Evolutionary conservation across 225 moss, liverwort and hornwort genomes (phyloP).

Genomic region (Bryum argenteum): DNA sequence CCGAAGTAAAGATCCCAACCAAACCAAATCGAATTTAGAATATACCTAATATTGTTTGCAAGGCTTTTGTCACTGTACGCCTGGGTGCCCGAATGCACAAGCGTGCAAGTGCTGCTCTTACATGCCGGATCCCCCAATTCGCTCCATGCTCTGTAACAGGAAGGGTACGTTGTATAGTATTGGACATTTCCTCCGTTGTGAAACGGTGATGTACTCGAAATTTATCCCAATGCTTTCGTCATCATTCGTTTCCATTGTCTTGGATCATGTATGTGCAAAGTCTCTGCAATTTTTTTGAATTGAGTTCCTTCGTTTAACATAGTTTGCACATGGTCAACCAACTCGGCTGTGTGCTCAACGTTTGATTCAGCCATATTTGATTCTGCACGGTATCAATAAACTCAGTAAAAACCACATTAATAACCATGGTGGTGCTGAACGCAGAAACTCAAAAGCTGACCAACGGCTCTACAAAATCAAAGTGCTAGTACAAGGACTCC

Average conservation of each 20-base stretch:
- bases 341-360: background rate
- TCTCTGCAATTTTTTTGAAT: background rate
- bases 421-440: too few relatives aligned
- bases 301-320: background rate
- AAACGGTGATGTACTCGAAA: background rate
- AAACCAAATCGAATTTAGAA: background rate
- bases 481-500: too few relatives aligned
- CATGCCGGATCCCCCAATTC: background rate
- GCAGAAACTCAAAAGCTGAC: too few relatives aligned
- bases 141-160: background rate
- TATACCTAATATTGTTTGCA: background rate
- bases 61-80: background rate
- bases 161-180: slow-evolving; percentile 2
- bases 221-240: background rate
- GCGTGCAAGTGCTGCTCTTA: background rate
- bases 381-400: too few relatives aligned
- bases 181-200: background rate
- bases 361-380: too few relatives aligned
- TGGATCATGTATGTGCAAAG: slow-evolving; percentile 6
- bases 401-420: too few relatives aligned
- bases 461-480: too few relatives aligned
- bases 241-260: slow-evolving; percentile 9
- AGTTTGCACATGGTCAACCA: slow-evolving; percentile 1
- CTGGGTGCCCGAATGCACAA: background rate
- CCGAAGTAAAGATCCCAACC: background rate